Percentiles rank a stretch among this genome's conserved stretches.
Conservation (phyloP, 371 early-diverging fungal species). For the Chytridium lagenaria region DNA sequence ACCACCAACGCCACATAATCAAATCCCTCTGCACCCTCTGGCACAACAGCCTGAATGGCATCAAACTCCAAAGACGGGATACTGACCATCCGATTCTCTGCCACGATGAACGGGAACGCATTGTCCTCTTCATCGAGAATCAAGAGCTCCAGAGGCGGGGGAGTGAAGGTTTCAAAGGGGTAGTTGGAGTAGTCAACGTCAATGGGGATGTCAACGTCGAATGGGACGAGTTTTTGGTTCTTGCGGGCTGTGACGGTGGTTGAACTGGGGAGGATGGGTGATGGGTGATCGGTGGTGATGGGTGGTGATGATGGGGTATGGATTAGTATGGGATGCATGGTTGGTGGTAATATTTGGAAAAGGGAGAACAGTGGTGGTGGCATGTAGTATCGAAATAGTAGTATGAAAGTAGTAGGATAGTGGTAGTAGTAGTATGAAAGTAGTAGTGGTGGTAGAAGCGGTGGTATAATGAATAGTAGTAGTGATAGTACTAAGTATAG, state of each 20-base stretch:
- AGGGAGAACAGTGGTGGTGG: not conserved
- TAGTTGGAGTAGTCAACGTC: not conserved
- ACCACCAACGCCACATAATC: too few species aligned
- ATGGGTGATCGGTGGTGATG: not conserved
- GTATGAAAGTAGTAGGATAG: not conserved
- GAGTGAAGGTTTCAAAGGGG: constrained; percentile 1
- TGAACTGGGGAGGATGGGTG: not conserved
- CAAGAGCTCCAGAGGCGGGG: not conserved
- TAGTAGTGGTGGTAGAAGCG: too few species aligned
- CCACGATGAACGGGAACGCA: not conserved
- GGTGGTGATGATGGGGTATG: too few species aligned
- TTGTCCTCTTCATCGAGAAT: not conserved
- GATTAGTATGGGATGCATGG: too few species aligned
- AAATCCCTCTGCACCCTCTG: too few species aligned
- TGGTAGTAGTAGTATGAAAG: not conserved
- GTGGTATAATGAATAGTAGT: too few species aligned
- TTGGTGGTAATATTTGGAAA: too few species aligned
- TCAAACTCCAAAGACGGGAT: not conserved
- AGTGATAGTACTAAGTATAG: too few species aligned
- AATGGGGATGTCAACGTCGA: not conserved
- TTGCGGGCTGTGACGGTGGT: not conserved
- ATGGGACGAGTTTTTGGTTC: not conserved
- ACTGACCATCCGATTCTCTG: not conserved
- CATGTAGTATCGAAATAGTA: not conserved
- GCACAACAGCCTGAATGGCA: too few species aligned